These are phyloP conservation scores for Pueraria montana DNA, from an alignment of 306 rosid species.

Conservation along the genomic window DNA sequence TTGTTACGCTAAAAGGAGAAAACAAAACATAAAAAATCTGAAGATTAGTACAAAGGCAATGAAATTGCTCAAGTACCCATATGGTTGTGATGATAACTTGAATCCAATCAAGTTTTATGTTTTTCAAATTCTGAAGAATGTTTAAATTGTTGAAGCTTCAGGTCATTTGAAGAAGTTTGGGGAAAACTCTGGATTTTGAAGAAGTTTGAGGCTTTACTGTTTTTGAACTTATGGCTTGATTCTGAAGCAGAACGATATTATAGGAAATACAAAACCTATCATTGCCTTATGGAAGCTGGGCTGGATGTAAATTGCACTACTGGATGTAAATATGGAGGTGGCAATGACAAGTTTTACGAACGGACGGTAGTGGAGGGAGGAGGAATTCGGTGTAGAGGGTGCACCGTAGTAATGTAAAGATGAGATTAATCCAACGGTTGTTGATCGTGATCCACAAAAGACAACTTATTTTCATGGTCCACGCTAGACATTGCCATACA, in stretches of 20 bases:
- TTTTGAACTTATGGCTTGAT: conserved; percentile 69
- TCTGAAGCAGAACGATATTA: conserved; percentile 68
- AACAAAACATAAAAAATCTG: too few relatives aligned
- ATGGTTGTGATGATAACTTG: conserved; percentile 17
- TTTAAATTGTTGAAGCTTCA: conserved; percentile 47
- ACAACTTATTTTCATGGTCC: too few relatives aligned
- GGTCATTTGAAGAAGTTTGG: conserved; percentile 52
- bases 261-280: conserved; percentile 57
- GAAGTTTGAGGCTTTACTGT: conserved; percentile 55
- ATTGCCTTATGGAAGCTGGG: conserved; percentile 61
- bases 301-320: conserved; percentile 49
- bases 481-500: too few relatives aligned
- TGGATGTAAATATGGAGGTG: neutral
- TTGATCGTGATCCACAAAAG: too few relatives aligned
- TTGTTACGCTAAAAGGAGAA: too few relatives aligned
- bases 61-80: conserved; percentile 58
- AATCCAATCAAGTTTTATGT: conserved; percentile 18
- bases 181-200: conserved; percentile 49
- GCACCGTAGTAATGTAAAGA: too few relatives aligned
- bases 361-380: too few relatives aligned
- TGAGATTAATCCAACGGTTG: too few relatives aligned
- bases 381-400: too few relatives aligned
- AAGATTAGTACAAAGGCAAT: conserved; percentile 53
- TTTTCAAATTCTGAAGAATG: neutral
- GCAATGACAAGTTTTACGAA: too few relatives aligned